phyloP scores from a whole-genome alignment of 441 rosid species.

The Omphalea diandra region DNA sequence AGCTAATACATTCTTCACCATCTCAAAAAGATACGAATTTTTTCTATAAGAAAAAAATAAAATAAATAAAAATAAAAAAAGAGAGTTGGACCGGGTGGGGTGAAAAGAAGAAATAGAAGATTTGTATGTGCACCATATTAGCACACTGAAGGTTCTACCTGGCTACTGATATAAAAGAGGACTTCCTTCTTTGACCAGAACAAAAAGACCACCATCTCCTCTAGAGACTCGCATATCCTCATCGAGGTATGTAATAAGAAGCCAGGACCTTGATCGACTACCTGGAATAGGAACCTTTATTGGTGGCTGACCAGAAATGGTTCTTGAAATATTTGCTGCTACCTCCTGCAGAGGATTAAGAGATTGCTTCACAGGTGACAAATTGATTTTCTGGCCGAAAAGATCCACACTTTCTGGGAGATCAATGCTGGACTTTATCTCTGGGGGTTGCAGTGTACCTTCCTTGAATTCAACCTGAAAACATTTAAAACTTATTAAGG shows the following conservation, averaged over 20 bases:
- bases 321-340: slow-evolving; percentile 60
- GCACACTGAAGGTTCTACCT: slow-evolving; percentile 14
- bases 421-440: slow-evolving; percentile 65
- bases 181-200: slow-evolving; percentile 85
- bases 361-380: slow-evolving; percentile 68
- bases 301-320: slow-evolving; percentile 79
- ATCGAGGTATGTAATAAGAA: slow-evolving; percentile 82
- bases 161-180: slow-evolving; percentile 61
- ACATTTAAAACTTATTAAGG: slow-evolving; percentile 7
- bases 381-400: slow-evolving; percentile 76
- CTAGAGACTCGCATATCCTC: slow-evolving; percentile 84
- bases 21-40: too few species aligned
- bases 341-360: slow-evolving; percentile 73
- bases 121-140: background rate
- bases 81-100: background rate
- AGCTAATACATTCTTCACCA: background rate
- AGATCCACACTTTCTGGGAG: slow-evolving; percentile 63
- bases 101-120: background rate
- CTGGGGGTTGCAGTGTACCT: slow-evolving; percentile 80
- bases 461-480: slow-evolving; percentile 84
- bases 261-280: slow-evolving; percentile 68
- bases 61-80: too few species aligned
- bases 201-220: slow-evolving; percentile 96
- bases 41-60: too few species aligned
- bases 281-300: slow-evolving; percentile 86